These are phyloP conservation scores for Phytophthora capsici DNA, from an alignment of 352 stramenopile species.

Conservation along the genomic window DNA sequence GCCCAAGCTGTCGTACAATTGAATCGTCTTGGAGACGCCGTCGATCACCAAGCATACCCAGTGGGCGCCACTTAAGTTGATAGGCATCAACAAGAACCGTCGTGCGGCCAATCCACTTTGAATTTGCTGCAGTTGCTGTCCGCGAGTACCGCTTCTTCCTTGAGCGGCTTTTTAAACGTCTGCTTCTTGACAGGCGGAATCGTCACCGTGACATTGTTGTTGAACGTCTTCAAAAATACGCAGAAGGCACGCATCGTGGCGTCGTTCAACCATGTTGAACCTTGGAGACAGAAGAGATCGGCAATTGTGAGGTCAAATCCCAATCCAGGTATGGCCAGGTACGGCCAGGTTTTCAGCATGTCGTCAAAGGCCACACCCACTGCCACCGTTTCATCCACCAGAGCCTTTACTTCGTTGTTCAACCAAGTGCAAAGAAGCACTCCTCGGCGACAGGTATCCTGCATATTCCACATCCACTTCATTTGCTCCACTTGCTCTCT, in stretches of 20 bases:
- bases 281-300: neutral
- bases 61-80: neutral
- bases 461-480: too few species aligned
- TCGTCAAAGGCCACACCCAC: too few species aligned
- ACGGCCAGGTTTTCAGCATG: neutral
- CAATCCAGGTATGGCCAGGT: neutral
- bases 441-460: too few species aligned
- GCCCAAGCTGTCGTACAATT: neutral
- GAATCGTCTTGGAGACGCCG: neutral
- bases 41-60: neutral
- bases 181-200: neutral
- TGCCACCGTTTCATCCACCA: too few species aligned
- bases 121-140: neutral
- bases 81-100: neutral
- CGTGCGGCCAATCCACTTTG: neutral
- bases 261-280: neutral
- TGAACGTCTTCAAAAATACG: neutral
- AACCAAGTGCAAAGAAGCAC: too few species aligned
- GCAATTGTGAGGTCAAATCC: neutral
- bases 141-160: neutral
- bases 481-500: too few species aligned
- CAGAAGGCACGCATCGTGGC: neutral
- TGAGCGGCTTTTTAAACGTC: neutral
- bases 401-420: too few species aligned
- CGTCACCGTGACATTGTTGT: neutral